phyloP scores from a whole-genome alignment of 257 asterid genomes.

The Solanum virginianum region DNA sequence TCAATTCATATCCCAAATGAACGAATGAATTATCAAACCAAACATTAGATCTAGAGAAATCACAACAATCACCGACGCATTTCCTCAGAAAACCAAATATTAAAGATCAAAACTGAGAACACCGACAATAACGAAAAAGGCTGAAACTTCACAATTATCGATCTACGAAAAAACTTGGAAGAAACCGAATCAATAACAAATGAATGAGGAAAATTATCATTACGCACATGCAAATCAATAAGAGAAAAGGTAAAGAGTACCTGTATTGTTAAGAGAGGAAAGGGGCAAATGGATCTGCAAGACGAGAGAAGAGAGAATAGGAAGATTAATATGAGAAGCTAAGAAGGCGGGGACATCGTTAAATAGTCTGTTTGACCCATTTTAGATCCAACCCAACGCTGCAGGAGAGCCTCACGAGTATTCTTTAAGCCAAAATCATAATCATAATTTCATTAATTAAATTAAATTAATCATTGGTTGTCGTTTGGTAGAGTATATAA shows the following conservation, averaged over 20 bases:
- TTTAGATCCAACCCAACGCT: background rate
- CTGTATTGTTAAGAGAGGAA: background rate
- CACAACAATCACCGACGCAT: background rate
- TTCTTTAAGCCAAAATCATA: background rate
- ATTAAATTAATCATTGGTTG: too few relatives aligned
- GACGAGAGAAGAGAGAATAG: background rate
- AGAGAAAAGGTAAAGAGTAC: background rate
- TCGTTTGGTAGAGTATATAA: too few relatives aligned
- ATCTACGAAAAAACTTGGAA: background rate
- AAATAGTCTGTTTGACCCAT: background rate
- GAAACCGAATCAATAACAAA: background rate
- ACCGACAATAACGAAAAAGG: background rate
- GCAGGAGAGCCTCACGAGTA: background rate
- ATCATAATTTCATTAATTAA: background rate
- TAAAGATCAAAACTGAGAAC: background rate
- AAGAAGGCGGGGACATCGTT: slow-evolving; percentile 2
- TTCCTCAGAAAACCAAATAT: background rate
- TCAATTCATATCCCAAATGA: slow-evolving; percentile 1
- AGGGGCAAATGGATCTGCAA: background rate
- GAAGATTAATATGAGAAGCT: slow-evolving; percentile 1
- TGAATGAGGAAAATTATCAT: background rate
- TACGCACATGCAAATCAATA: background rate
- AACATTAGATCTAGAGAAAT: background rate
- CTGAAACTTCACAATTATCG: background rate
- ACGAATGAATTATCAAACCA: background rate